Evolutionary conservation across 768 basidiomycete genomes (phyloP), one percentile per base, ranked within the genome.

Genomic region (Podaxis sp.): DNA sequence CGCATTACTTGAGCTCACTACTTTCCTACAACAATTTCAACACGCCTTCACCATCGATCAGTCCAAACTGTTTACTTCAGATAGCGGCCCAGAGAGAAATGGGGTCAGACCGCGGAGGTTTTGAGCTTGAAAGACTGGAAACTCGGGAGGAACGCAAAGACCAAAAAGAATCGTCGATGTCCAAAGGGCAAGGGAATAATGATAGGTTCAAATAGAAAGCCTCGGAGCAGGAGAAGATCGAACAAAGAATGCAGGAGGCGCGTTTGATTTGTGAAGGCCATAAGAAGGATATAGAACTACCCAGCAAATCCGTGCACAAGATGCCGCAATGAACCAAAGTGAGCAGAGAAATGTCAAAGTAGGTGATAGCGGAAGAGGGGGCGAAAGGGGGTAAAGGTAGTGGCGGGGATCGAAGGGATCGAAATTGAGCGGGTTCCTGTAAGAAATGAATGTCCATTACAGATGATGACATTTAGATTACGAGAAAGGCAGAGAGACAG

Each of bases 381-480:
- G 36, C 7, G 5, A 46, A 32, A 13, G 7, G 47, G 47, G 21
- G 18, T 25, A 48, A 27, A 5, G 47, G 47, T 2, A 11, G 21
- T 2, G 23, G 57, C 23, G 28, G 27, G 51, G 53, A 59, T 27
- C 46, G 47, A 23, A 55, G 59, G 48, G 55, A 55, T 61, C 13
- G 28, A 61, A 61, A 50, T 55, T 44, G 52, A 55, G 53, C 16
- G 36, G 27, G 53, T 32, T 55, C 55, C 59, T 46, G 23, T 11
- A 37, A 38, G 40, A 48, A 60, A 54, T 36, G 36, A 50, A 61
- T 46, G 53, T 61, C 52, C 59, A 55, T 61, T 61, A 61, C 53
- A 61, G 59, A 61, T 61, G 46, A 54, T 48, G 55, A 61, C 59
- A 61, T 53, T 53, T 54, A 61, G 36, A 61, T 55, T 54, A 61